phyloP scores from a whole-genome alignment of 2,329 filamentous ascomycete genomes.

The Elsinoe ampelina region DNA sequence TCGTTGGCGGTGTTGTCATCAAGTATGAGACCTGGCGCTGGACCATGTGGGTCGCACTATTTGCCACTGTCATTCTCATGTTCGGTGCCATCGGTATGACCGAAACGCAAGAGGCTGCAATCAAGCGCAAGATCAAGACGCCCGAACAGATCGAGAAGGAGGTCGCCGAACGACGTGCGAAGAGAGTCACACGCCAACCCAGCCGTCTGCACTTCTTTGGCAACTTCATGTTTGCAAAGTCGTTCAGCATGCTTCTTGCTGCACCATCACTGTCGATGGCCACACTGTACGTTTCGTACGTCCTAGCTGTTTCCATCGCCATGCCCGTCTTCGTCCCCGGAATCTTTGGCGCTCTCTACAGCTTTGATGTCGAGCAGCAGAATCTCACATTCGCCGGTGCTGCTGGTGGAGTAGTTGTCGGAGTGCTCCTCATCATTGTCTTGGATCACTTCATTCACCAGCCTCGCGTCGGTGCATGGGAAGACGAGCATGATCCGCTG shows the following conservation, averaged over 20 bases:
- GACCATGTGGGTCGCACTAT: slow-evolving; percentile 32
- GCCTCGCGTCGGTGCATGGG: slow-evolving; percentile 16
- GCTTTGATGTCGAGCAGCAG: slow-evolving; percentile 24
- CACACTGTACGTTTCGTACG: slow-evolving; percentile 16
- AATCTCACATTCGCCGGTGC: slow-evolving; percentile 29
- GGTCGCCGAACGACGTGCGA: neutral
- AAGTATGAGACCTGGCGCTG: slow-evolving; percentile 31
- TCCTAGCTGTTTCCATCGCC: slow-evolving; percentile 20
- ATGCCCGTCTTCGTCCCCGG: slow-evolving; percentile 18
- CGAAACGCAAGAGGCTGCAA: slow-evolving; percentile 45
- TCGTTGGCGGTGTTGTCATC: slow-evolving; percentile 33
- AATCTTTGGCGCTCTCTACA: slow-evolving; percentile 20
- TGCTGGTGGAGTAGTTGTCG: slow-evolving; percentile 24
- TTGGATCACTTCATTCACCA: slow-evolving; percentile 24
- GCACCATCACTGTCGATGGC: slow-evolving; percentile 24
- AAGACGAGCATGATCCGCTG: slow-evolving; percentile 8
- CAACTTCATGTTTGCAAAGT: slow-evolving; percentile 19
- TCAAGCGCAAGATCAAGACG: slow-evolving; percentile 21
- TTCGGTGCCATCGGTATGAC: slow-evolving; percentile 32
- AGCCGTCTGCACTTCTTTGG: slow-evolving; percentile 19
- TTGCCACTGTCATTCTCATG: slow-evolving; percentile 28
- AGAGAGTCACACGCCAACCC: slow-evolving; percentile 14
- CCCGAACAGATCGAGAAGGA: slow-evolving; percentile 22
- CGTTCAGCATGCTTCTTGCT: slow-evolving; percentile 20
- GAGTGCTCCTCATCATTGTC: slow-evolving; percentile 23